Base-by-base conservation (phyloP, 208 protist species). In the Leishmania amazonensis region DNA sequence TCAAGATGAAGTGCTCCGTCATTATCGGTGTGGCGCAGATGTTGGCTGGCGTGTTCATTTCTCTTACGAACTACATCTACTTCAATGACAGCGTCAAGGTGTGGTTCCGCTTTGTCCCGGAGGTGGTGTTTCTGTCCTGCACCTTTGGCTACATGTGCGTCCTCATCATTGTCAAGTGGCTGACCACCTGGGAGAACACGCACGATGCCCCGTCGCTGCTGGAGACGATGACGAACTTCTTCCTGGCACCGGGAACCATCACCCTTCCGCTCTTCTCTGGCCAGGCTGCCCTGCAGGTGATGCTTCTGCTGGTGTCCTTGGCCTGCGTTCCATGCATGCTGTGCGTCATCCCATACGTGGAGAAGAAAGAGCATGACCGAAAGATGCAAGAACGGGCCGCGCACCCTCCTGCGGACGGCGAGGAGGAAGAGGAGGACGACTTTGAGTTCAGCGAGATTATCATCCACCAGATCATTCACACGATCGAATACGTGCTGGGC, bases 1-100 rank as follows among this genome's bases (percentile, higher is more conserved):
- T 99, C 82, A 99, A 99, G 90, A 99, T 99, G 99, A 99, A 99
- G 88, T 90, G 99, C 67, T 96, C 99, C 49, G 95, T 99, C 54
- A 93, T 99, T 51, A 89, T 99, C 76, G 99, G 99, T 60, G 93
- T 99, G 1, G 75, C 88, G 68, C 99, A 99, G 86, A 99, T 99
- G 99, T 83, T 96, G 42, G 89, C 99, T 51, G 99, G 99, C 67
- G 89, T 99, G 49, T 57, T 97, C 70, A 91, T 99, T 45, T 88
- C 88, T 28, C 75, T 98, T 0, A 84, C 95, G 76, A 99, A 99
- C 90, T 78, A 92, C 82, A 81, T 98, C 45, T 95, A 99, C 84
- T 98, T 96, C 68, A 83, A 92, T 11, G 88, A 99, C 76, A 90
- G 80, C 58, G 58, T 95, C 21, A 90, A 97, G 76, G 86, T 99